A percentile compares a stretch with the other conserved stretches of the same genome.
Evolutionary conservation across 257 asterid genomes (phyloP).

Genomic region (Penstemon barbatus): DNA sequence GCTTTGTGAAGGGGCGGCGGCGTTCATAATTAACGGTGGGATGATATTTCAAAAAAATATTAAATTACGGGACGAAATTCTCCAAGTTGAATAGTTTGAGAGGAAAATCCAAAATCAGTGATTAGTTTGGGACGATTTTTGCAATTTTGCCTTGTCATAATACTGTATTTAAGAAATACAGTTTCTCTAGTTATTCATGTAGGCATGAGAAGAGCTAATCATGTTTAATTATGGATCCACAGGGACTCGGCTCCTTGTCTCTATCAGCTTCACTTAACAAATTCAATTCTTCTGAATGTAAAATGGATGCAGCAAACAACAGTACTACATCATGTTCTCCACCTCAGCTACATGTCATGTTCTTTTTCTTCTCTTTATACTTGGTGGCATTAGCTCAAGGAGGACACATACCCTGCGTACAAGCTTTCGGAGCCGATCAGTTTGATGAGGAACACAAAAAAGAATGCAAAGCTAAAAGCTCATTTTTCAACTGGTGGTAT

Average conservation of each 20-base stretch:
- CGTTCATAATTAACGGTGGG: no score
- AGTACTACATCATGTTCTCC: conserved; percentile 21
- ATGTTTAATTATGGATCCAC: background rate
- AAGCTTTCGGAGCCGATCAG: conserved; percentile 42
- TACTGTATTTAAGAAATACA: no score
- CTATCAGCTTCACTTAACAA: conserved; percentile 32
- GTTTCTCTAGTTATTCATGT: no score
- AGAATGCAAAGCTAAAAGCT: conserved; percentile 37
- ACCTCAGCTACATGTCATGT: conserved; percentile 22
- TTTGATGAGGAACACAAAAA: conserved; percentile 33
- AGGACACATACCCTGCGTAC: conserved; percentile 14
- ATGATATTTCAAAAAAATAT: no score
- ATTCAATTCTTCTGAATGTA: conserved; percentile 26
- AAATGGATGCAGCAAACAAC: conserved; percentile 1
- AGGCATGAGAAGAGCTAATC: background rate
- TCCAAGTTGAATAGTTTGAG: no score
- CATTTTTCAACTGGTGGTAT: conserved; percentile 47
- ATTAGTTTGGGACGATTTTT: no score
- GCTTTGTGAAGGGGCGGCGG: no score
- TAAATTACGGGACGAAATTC: no score
- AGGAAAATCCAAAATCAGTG: no score
- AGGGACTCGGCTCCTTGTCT: conserved; percentile 26
- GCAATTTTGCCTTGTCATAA: no score
- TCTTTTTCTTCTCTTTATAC: conserved; percentile 34
- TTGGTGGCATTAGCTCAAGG: conserved; percentile 38